phyloP scores from a whole-genome alignment of 305 asterid species.

The Fraxinus nigra region DNA sequence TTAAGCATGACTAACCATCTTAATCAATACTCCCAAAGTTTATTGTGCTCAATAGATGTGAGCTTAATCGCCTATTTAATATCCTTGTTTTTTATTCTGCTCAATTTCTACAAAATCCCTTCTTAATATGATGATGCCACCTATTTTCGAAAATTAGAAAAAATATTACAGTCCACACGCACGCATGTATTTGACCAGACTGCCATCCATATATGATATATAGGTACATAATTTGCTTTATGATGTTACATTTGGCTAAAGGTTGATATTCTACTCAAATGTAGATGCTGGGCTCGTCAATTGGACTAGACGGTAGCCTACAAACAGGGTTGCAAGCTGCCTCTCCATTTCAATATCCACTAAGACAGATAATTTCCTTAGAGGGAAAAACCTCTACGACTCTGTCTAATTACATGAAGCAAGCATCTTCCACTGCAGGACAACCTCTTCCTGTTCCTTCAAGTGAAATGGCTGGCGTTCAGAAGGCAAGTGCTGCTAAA shows the following conservation, averaged over 20 bases:
- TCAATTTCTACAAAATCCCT: background rate
- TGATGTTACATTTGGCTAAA: constrained; percentile 1
- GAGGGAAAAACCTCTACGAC: constrained; percentile 61
- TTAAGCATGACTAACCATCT: background rate
- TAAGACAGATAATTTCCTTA: constrained; percentile 50
- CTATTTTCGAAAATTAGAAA: background rate
- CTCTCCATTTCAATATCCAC: constrained; percentile 57
- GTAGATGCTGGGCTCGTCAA: constrained; percentile 51
- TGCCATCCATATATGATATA: background rate
- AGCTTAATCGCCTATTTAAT: background rate
- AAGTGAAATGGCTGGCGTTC: constrained; percentile 54
- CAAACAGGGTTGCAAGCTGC: constrained; percentile 54
- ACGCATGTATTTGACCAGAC: background rate
- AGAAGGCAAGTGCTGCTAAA: constrained; percentile 59
- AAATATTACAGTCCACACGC: background rate
- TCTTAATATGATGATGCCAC: background rate
- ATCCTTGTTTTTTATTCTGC: background rate
- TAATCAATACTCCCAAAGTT: background rate
- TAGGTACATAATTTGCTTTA: background rate
- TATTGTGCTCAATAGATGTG: background rate
- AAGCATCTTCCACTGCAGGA: constrained; percentile 49
- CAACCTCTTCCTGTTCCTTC: constrained; percentile 47
- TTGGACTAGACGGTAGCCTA: constrained; percentile 48
- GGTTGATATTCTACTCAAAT: constrained; percentile 13
- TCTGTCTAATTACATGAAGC: constrained; percentile 57